A percentile compares a stretch with the other conserved stretches of the same genome.
Conservation (phyloP, 1,139 yeast species). For the Diutina mesorugosa region DNA sequence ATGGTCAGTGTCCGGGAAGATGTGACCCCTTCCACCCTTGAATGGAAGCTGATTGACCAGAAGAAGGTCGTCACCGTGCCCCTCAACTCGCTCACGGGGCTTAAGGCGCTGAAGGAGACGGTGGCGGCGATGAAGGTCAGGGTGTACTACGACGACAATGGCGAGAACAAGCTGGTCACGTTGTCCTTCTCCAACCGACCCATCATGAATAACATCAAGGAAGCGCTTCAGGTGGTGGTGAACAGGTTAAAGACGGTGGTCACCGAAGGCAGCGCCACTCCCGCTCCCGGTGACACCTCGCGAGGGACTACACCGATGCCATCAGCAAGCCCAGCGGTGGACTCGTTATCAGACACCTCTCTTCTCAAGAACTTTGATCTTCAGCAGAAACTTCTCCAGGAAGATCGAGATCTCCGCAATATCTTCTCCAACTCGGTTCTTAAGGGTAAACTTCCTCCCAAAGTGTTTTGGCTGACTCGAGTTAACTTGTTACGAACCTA, state of each 20-base stretch:
- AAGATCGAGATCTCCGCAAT: slow-evolving; percentile 56
- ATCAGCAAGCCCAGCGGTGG: slow-evolving; percentile 10
- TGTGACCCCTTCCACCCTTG: slow-evolving; percentile 45
- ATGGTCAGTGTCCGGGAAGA: slow-evolving; percentile 57
- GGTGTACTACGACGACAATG: slow-evolving; percentile 26
- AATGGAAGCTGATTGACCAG: slow-evolving; percentile 58
- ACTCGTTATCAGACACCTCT: slow-evolving; percentile 22
- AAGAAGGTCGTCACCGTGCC: slow-evolving; percentile 35
- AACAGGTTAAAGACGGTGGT: slow-evolving; percentile 46
- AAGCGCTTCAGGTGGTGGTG: slow-evolving; percentile 55
- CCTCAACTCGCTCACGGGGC: slow-evolving; percentile 39
- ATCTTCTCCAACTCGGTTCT: slow-evolving; percentile 86
- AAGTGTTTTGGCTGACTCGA: slow-evolving; percentile 82
- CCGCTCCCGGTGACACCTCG: slow-evolving; percentile 3
- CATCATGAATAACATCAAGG: slow-evolving; percentile 66
- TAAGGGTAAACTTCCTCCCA: slow-evolving; percentile 60
- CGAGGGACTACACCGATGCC: slow-evolving; percentile 9
- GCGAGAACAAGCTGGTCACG: slow-evolving; percentile 31
- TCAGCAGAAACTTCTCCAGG: slow-evolving; percentile 66
- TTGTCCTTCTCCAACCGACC: slow-evolving; percentile 61
- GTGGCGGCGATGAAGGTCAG: slow-evolving; percentile 60
- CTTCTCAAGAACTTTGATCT: slow-evolving; percentile 58
- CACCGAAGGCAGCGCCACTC: slow-evolving; percentile 4
- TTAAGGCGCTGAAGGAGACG: slow-evolving; percentile 67
- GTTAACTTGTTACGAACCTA: slow-evolving; percentile 70